These are phyloP conservation scores for Endogone sp. DNA, from an alignment of 192 early-diverging fungal species.

Conservation along the genomic window DNA sequence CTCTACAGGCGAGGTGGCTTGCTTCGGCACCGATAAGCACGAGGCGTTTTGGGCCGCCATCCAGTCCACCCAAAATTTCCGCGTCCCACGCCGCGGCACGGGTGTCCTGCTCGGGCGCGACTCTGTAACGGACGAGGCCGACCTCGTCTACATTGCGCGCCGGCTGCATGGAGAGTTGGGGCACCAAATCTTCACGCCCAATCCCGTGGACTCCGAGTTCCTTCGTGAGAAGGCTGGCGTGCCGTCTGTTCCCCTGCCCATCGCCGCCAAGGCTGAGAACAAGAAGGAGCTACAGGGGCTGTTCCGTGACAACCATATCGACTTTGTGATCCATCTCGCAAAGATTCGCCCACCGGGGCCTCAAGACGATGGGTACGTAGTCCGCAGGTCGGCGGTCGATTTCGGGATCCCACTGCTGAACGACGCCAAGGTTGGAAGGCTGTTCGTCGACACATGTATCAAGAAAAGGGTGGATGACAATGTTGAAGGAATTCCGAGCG, in stretches of 20 bases:
- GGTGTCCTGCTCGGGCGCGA: conserved; percentile 70
- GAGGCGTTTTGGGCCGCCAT: conserved; percentile 84
- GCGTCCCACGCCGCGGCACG: conserved; percentile 65
- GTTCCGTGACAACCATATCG: conserved; percentile 57
- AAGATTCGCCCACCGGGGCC: conserved; percentile 59
- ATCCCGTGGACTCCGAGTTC: conserved; percentile 43
- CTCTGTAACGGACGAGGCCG: conserved; percentile 62
- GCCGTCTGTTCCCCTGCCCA: conserved; percentile 35
- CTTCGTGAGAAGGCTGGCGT: conserved; percentile 40
- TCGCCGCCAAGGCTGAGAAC: conserved; percentile 44
- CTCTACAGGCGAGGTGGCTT: conserved; percentile 96
- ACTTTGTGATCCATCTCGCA: conserved; percentile 70
- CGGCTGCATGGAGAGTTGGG: conserved; percentile 56
- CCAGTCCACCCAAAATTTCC: conserved; percentile 88
- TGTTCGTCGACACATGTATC: conserved; percentile 81
- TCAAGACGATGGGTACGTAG: conserved; percentile 66
- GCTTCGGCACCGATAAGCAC: conserved; percentile 88
- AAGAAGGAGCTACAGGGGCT: conserved; percentile 54
- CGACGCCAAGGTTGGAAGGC: conserved; percentile 87
- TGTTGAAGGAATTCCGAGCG: conserved; percentile 45
- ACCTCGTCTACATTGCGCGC: conserved; percentile 68
- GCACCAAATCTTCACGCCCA: conserved; percentile 70
- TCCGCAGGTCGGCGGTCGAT: conserved; percentile 93
- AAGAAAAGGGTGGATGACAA: conserved; percentile 12
- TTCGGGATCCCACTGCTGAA: conserved; percentile 95